phyloP scores from a whole-genome alignment of 495 filamentous ascomycete species.

The Bombardia bombarda region DNA sequence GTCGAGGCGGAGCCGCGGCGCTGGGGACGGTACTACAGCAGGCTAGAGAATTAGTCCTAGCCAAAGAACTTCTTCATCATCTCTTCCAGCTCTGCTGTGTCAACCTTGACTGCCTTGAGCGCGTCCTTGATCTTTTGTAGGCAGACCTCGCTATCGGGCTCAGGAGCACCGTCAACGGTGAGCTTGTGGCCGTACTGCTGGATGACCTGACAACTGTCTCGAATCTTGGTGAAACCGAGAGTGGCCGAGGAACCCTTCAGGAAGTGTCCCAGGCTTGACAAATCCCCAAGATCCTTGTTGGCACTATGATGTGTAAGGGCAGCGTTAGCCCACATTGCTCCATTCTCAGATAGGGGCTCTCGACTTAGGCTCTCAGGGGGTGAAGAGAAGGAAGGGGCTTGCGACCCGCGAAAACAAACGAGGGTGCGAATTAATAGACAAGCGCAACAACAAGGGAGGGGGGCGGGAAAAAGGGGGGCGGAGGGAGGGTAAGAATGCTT shows the following conservation, averaged over 20 bases:
- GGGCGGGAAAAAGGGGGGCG: background rate
- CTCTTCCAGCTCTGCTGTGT: conserved; percentile 68
- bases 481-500: conserved; percentile 31
- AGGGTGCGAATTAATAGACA: background rate
- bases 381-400: background rate
- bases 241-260: conserved; percentile 98
- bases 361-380: background rate
- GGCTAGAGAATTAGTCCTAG: conserved; percentile 33
- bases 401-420: background rate
- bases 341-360: background rate
- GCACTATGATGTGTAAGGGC: conserved; percentile 37
- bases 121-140: conserved; percentile 62
- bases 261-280: conserved; percentile 87
- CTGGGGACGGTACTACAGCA: background rate
- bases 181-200: conserved; percentile 80
- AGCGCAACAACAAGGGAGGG: background rate
- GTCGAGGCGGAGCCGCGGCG: background rate
- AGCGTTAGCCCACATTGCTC: conserved; percentile 7
- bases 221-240: conserved; percentile 84
- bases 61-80: conserved; percentile 67
- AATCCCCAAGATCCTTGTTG: conserved; percentile 53
- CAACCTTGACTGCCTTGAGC: conserved; percentile 60
- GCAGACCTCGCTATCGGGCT: conserved; percentile 56
- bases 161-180: conserved; percentile 63
- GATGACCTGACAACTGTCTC: conserved; percentile 91